Base-by-base conservation (phyloP, 371 early-diverging fungal genomes). In the Lichtheimia ornata region DNA sequence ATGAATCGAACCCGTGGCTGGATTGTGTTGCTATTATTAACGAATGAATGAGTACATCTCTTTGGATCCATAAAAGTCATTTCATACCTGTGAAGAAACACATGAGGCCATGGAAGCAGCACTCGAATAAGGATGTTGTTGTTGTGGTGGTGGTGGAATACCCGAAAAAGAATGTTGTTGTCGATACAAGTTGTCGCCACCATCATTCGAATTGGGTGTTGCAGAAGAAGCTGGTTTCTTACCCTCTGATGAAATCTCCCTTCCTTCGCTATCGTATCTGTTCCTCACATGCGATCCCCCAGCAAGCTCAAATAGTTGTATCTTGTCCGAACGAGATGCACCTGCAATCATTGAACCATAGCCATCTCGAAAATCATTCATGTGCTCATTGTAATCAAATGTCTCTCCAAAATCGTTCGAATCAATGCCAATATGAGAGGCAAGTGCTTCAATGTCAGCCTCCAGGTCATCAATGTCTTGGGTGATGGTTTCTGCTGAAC, bases 401-500 rank as follows among this genome's bases (percentile, higher is more conserved):
- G 60, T 59, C 11, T 71, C 67, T 9, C 56, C 56, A 5, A 70
- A 67, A n/a, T 64, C 56, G 6, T 15, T 50, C 41, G 72, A 61
- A 47, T 74, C 70, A 15, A 74, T 66, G 43, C 75, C 72, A 9
- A 74, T 44, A 53, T 74, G 51, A 13, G 45, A 56, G 0, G 75
- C 75, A 15, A 74, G 55, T 20, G 62, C 61, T 24, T 71, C 72
- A 35, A 74, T 69, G 41, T 74, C 66, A 2, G 53, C 55, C 63
- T 74, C 69, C 3, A 74, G 45, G 17, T 62, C 35, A 53, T 74
- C 70, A 57, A 74, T 74, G 30, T 71, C 72, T 25, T 69, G 62
- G 5, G 67, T 55, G 41, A 74, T 74, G 7, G 67, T 55, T 47
- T 72, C 64, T 12, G 75, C 75, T 20, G 75, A 74, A 17, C 61